Evolutionary conservation across 1,139 yeast genomes (phyloP).

Genomic region (Yamadazyma oceani): DNA sequence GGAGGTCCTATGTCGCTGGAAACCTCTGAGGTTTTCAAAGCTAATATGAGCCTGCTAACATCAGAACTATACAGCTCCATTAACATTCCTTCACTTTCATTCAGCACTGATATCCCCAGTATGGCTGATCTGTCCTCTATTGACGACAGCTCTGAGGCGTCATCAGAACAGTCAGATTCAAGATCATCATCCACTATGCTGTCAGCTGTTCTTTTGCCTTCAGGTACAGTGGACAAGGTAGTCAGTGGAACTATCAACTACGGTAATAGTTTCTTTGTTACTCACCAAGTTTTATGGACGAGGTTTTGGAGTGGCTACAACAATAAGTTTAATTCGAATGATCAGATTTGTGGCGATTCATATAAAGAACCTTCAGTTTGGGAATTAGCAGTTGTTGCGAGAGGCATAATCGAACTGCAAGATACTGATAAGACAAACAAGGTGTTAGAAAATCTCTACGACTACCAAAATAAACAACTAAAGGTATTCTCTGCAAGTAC

Average conservation of each 20-base stretch:
- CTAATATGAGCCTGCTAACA: no score
- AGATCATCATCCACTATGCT: no score
- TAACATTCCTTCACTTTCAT: no score
- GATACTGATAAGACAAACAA: conserved; percentile 11
- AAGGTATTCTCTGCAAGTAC: conserved; percentile 30
- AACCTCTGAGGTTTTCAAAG: no score
- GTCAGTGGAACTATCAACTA: neutral
- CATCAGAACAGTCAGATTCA: no score
- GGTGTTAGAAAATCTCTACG: conserved; percentile 15
- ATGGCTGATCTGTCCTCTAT: no score
- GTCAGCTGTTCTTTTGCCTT: neutral
- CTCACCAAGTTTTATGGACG: conserved; percentile 6
- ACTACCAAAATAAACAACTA: conserved; percentile 13
- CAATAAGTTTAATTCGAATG: conserved; percentile 14
- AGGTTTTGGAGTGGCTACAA: conserved; percentile 17
- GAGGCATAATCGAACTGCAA: conserved; percentile 14
- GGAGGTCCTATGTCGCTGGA: no score
- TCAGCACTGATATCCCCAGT: no score
- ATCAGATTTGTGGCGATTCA: conserved; percentile 12
- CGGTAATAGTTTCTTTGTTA: neutral
- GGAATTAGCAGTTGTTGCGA: conserved; percentile 26
- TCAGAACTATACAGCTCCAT: no score
- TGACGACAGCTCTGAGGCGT: no score
- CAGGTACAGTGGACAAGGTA: neutral
- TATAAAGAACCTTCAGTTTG: conserved; percentile 21